phyloP scores from a whole-genome alignment of 2,329 filamentous ascomycete species.

The Elsinoe perseae region DNA sequence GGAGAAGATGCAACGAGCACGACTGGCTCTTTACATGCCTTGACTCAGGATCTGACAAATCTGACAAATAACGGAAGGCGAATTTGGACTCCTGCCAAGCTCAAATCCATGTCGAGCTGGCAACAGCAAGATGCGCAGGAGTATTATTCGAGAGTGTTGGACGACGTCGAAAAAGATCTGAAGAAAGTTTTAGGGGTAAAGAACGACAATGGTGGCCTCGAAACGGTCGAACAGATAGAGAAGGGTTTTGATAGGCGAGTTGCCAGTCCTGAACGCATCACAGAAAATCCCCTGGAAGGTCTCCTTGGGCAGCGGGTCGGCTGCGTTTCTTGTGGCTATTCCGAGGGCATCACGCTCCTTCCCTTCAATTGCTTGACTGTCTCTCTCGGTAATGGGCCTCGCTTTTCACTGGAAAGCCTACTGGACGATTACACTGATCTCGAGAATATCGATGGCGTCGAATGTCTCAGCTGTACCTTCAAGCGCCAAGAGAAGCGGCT shows the following conservation, averaged over 20 bases:
- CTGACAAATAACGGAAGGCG: conserved; percentile 62
- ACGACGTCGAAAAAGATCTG: conserved; percentile 47
- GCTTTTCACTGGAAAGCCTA: conserved; percentile 68
- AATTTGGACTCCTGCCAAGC: conserved; percentile 70
- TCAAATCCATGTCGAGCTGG: conserved; percentile 92
- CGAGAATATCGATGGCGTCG: conserved; percentile 79
- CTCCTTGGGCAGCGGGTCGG: conserved; percentile 80
- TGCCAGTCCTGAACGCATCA: conserved; percentile 27
- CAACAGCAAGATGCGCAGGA: conserved; percentile 97
- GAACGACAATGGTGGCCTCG: conserved; percentile 13
- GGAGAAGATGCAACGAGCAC: conserved; percentile 34
- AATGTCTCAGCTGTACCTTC: conserved; percentile 86
- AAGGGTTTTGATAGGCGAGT: background rate
- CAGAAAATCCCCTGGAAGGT: conserved; percentile 72
- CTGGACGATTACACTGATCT: conserved; percentile 78
- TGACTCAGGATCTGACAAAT: conserved; percentile 64
- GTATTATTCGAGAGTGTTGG: conserved; percentile 75
- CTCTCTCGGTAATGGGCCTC: conserved; percentile 58
- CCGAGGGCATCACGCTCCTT: conserved; percentile 80
- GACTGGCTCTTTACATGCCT: conserved; percentile 51
- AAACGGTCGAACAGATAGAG: conserved; percentile 13
- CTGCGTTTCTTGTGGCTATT: conserved; percentile 76
- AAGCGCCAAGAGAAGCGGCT: conserved; percentile 50
- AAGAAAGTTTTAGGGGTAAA: conserved; percentile 28
- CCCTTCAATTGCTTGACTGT: conserved; percentile 92